Conservation (phyloP, 108 stramenopile genomes). For the Skeletonema potamos region DNA sequence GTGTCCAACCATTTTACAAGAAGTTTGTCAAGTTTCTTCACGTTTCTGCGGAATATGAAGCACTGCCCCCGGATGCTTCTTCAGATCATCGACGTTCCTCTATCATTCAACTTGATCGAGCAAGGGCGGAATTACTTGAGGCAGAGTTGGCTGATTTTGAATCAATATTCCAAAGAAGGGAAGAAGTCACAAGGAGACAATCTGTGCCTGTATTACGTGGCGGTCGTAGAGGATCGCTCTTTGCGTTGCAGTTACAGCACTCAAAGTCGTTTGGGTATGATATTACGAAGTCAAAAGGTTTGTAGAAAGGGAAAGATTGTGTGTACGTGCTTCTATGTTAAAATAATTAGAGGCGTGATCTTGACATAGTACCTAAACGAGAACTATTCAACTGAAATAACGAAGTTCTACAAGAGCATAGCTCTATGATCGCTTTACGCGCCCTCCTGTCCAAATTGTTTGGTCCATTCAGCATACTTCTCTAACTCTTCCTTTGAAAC, state of each 20-base stretch:
- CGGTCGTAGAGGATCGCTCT: not conserved
- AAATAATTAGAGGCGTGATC: too few species aligned
- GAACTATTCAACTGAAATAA: too few species aligned
- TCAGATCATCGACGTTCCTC: constrained; percentile 4
- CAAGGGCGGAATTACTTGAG: not conserved
- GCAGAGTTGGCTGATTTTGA: not conserved
- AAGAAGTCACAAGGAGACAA: not conserved
- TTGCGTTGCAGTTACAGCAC: not conserved
- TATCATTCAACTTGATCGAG: not conserved
- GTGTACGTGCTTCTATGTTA: too few species aligned
- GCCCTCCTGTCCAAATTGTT: constrained; percentile 97
- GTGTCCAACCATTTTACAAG: constrained; percentile 25
- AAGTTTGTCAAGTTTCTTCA: constrained; percentile 25
- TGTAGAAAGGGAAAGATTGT: not conserved
- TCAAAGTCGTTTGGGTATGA: not conserved
- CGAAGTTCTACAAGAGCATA: not conserved
- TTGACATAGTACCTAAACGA: not conserved
- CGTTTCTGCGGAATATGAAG: constrained; percentile 27
- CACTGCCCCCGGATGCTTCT: constrained; percentile 8
- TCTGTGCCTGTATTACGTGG: not conserved
- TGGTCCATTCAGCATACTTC: constrained; percentile 94
- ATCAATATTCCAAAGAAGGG: not conserved
- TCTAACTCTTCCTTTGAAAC: constrained; percentile 93
- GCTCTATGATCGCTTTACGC: constrained; percentile 43
- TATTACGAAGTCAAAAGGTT: not conserved